Evolutionary conservation across 2,329 filamentous ascomycete genomes (phyloP).

Genomic region (Stachybotrys chartarum): DNA sequence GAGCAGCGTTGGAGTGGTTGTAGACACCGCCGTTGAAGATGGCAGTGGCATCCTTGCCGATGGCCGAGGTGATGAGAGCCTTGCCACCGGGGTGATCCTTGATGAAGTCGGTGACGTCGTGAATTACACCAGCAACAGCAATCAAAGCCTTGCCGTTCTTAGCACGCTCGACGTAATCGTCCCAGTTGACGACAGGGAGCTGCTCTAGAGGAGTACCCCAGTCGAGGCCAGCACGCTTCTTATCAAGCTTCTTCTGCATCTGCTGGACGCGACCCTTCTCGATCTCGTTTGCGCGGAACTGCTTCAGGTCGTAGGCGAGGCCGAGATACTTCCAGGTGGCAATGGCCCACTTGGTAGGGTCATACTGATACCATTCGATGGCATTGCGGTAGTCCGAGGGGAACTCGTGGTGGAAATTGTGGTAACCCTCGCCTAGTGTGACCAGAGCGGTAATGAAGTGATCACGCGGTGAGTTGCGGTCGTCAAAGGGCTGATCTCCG

Average conservation of each 20-base stretch:
- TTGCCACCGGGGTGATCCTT: constrained; percentile 87
- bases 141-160: constrained; percentile 71
- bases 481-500: constrained; percentile 86
- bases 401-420: constrained; percentile 96
- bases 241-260: constrained; percentile 86
- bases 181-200: constrained; percentile 79
- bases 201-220: constrained; percentile 83
- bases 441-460: constrained; percentile 80
- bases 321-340: constrained; percentile 78
- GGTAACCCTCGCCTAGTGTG: constrained; percentile 83
- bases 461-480: constrained; percentile 85
- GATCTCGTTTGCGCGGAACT: constrained; percentile 87
- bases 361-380: constrained; percentile 85
- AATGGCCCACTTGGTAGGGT: constrained; percentile 87
- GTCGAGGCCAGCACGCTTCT: constrained; percentile 74
- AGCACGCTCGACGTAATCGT: constrained; percentile 71
- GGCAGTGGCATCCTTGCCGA: constrained; percentile 83
- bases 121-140: constrained; percentile 76
- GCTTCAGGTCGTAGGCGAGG: constrained; percentile 79
- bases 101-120: constrained; percentile 79
- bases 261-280: constrained; percentile 88
- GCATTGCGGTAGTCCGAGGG: constrained; percentile 90
- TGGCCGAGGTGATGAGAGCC: constrained; percentile 72
- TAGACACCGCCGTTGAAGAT: constrained; percentile 92
- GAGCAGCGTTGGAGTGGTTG: constrained; percentile 81